Percentiles rank a stretch among this genome's conserved stretches.
Evolutionary conservation across 371 early-diverging fungal species (phyloP).

Genomic region (Amoeboaphelidium protococcarum): DNA sequence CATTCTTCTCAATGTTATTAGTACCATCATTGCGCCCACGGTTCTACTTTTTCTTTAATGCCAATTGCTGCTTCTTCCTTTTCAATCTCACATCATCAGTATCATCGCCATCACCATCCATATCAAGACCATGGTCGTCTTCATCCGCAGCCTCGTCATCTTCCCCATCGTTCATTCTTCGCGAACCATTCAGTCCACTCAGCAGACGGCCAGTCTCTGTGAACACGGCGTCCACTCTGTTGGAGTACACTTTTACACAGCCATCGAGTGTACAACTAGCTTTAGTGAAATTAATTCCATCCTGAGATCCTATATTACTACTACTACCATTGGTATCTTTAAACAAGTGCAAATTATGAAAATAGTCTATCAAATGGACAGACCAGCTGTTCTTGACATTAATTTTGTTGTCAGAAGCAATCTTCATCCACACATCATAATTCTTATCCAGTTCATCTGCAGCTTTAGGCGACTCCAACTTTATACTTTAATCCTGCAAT

Average conservation of each 20-base stretch:
- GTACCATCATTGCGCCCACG: not conserved
- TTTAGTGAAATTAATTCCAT: constrained; percentile 98
- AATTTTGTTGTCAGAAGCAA: constrained; percentile 45
- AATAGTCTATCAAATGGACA: constrained; percentile 92
- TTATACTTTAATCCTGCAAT: too few relatives aligned
- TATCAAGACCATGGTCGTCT: not conserved
- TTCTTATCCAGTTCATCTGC: too few relatives aligned
- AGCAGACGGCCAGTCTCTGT: constrained; percentile 78
- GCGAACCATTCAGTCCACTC: constrained; percentile 40
- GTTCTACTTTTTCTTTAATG: not conserved
- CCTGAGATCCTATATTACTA: too few relatives aligned
- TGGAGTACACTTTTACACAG: constrained; percentile 95
- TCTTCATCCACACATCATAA: not conserved
- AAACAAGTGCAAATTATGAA: constrained; percentile 78
- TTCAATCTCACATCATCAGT: too few relatives aligned
- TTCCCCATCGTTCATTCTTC: not conserved
- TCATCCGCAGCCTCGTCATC: not conserved
- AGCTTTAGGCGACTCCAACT: too few relatives aligned
- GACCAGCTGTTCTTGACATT: constrained; percentile 92
- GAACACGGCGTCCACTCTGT: constrained; percentile 93
- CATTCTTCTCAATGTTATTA: constrained; percentile 34
- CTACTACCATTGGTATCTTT: too few relatives aligned
- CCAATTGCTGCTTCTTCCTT: not conserved
- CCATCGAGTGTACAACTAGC: constrained; percentile 98
- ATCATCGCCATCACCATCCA: not conserved